phyloP scores from a whole-genome alignment of 1,284 basidiomycete species.

The Earliella scabrosa region DNA sequence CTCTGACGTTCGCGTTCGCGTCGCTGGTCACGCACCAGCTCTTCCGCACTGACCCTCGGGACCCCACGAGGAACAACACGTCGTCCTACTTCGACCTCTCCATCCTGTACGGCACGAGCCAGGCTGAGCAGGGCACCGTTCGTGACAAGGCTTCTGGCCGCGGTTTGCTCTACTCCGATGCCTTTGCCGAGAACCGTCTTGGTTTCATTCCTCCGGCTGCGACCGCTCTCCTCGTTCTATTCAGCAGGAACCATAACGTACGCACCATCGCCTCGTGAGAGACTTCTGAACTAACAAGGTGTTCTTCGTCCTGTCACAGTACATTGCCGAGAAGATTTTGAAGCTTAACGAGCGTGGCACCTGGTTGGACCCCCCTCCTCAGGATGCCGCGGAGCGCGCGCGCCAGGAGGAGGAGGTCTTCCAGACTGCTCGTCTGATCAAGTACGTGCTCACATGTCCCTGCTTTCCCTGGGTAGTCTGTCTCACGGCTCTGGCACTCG shows the following conservation, averaged over 20 bases:
- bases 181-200: conserved; percentile 71
- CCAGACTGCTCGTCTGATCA: conserved; percentile 74
- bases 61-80: conserved; percentile 65
- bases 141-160: conserved; percentile 44
- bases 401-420: conserved; percentile 78
- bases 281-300: background rate
- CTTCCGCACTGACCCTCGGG: conserved; percentile 63
- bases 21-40: conserved; percentile 76
- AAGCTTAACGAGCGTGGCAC: conserved; percentile 68
- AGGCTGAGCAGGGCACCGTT: conserved; percentile 39
- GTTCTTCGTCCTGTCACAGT: conserved; percentile 42
- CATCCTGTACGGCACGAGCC: conserved; percentile 71
- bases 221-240: conserved; percentile 69
- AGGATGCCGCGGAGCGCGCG: conserved; percentile 35
- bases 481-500: conserved; percentile 1
- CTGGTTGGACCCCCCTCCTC: conserved; percentile 40
- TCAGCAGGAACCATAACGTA: conserved; percentile 79
- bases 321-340: conserved; percentile 70
- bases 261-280: conserved; percentile 24
- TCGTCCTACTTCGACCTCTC: conserved; percentile 82
- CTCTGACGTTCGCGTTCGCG: conserved; percentile 80
- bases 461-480: background rate
- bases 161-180: conserved; percentile 69
- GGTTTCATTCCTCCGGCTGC: conserved; percentile 76
- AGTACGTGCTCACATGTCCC: conserved; percentile 52